These are phyloP conservation scores for Trichoderma asperellum DNA, from an alignment of 2,329 filamentous ascomycete genomes.

Conservation along the genomic window DNA sequence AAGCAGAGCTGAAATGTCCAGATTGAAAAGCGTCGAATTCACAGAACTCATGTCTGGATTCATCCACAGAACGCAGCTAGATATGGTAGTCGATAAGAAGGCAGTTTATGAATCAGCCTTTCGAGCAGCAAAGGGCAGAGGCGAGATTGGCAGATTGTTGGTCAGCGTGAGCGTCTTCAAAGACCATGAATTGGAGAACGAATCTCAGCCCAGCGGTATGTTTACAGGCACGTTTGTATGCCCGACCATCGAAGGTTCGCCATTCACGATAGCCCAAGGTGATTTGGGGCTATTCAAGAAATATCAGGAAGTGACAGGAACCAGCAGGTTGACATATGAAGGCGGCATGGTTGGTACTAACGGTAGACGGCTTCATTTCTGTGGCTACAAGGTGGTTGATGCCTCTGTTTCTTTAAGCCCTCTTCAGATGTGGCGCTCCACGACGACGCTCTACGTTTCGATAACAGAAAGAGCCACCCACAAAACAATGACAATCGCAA, in stretches of 20 bases:
- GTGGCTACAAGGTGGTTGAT: conserved; percentile 66
- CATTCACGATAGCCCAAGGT: conserved; percentile 63
- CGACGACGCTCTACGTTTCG: conserved; percentile 65
- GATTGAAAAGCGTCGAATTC: conserved; percentile 58
- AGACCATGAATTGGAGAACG: not conserved
- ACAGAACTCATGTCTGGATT: conserved; percentile 68
- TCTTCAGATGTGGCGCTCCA: conserved; percentile 62
- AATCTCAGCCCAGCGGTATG: conserved; percentile 38
- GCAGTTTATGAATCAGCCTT: conserved; percentile 59
- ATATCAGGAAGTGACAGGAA: conserved; percentile 58
- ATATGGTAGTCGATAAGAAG: conserved; percentile 48
- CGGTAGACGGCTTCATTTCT: conserved; percentile 58
- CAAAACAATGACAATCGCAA: not conserved
- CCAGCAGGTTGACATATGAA: conserved; percentile 63
- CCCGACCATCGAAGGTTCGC: conserved; percentile 48
- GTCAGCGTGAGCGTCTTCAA: conserved; percentile 61
- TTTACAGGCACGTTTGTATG: conserved; percentile 61
- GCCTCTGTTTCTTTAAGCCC: conserved; percentile 61
- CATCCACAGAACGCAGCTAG: conserved; percentile 50
- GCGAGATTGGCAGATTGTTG: conserved; percentile 62
- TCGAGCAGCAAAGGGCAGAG: conserved; percentile 56
- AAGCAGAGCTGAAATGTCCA: conserved; percentile 23
- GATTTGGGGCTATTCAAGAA: conserved; percentile 60
- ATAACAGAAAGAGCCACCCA: conserved; percentile 53
- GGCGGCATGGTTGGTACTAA: conserved; percentile 62